Evolutionary conservation across 306 rosid genomes (phyloP), one percentile per base, ranked within the genome.

Genomic region (Luffa acutangula): DNA sequence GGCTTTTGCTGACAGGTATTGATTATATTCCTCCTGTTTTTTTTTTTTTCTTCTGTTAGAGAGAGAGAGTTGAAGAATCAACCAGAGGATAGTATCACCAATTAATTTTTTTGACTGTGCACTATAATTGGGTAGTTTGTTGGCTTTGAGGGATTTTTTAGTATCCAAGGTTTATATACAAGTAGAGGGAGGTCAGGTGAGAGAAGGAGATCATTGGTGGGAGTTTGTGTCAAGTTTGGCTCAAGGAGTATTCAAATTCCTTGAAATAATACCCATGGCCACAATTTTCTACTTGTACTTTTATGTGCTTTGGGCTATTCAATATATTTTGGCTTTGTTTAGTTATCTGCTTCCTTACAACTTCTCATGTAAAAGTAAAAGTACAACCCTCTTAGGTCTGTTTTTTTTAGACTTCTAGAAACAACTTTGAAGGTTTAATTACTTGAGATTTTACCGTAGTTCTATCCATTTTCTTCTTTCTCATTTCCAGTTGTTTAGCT

Each of bases 1-100:
- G 96, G 91, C 88, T 72, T 95, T 95, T 82, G 97, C 99, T 20
- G 97, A 93, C 82, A 93, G 99, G 99, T 95, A 66, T 79, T 63
- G 69, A 66, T 43, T 77, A 21, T 54, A 49, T 25, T n/a, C 18
- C 45, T 81, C 33, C 14, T 14, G 59, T 78, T 13, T 85, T 45
- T 25, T 25, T 25, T 25, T 25, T 25, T 14, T 54, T 78, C 10
- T 85, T 72, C 43, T 41, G 21, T 10, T 12, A 42, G 2, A 83
- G 20, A 31, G 21, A n/a, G 11, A 69, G 15, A n/a, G 53, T 42
- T 39, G 52, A 69, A 69, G 53, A 66, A 31, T 60, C 41, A 69
- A 69, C 75, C 17, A 2, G 25, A 39, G 5, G 3, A 42, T 15
- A 51, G 71, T 56, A 74, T 53, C 58, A 6, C 62, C 76, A 74